These are phyloP conservation scores for Tricholoma bakamatsutake DNA, from an alignment of 768 basidiomycete genomes.

Conservation along the genomic window DNA sequence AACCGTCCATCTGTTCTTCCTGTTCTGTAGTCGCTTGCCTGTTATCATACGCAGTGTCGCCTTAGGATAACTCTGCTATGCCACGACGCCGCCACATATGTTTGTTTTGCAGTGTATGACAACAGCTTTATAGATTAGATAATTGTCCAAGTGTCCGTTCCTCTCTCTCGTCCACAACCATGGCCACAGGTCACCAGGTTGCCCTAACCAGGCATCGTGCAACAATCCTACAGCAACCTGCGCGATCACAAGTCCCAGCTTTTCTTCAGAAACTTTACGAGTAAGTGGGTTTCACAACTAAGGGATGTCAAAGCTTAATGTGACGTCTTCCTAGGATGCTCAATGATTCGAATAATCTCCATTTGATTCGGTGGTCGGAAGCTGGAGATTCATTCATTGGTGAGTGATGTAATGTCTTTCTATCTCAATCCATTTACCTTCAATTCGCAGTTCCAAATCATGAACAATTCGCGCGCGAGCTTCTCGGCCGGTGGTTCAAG, in stretches of 20 bases:
- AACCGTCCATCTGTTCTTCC: too few species aligned
- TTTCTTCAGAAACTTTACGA: constrained; percentile 93
- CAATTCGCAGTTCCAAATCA: constrained; percentile 71
- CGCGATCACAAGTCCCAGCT: constrained; percentile 51
- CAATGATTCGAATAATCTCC: constrained; percentile 74
- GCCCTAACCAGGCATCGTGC: constrained; percentile 15
- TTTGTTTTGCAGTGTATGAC: background rate
- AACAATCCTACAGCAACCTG: constrained; percentile 22
- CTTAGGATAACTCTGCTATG: too few species aligned
- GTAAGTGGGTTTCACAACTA: constrained; percentile 40
- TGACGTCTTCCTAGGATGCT: constrained; percentile 64
- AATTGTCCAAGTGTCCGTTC: background rate
- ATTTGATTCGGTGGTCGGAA: constrained; percentile 89
- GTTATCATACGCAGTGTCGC: too few species aligned
- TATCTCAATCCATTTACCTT: background rate
- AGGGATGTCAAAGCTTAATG: constrained; percentile 1
- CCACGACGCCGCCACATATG: background rate
- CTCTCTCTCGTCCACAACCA: constrained; percentile 3
- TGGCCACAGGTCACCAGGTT: constrained; percentile 25
- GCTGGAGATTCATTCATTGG: constrained; percentile 91
- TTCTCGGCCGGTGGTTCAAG: constrained; percentile 95
- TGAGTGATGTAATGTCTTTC: constrained; percentile 20
- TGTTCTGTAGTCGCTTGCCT: too few species aligned
- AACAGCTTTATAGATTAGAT: constrained; percentile 3
- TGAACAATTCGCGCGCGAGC: constrained; percentile 83